Evolutionary conservation across 2,329 filamentous ascomycete species (phyloP), one percentile per base, ranked within the genome.

Genomic region (Fusarium caatingaense): DNA sequence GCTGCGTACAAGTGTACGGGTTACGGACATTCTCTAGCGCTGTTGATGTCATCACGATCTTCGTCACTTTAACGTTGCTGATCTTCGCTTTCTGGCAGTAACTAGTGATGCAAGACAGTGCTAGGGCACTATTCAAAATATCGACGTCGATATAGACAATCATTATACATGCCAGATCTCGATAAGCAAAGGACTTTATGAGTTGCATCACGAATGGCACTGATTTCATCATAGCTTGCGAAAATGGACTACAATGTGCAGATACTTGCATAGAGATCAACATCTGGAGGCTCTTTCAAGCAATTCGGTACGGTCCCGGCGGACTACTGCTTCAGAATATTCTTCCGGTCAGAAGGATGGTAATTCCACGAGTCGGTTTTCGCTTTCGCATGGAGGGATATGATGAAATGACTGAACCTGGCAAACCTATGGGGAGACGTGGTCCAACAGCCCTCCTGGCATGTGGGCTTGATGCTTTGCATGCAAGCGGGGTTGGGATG

Each of bases 391-490:
- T 45, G 11, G 16, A 37, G 50, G 6, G 15, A 32, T 32, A 15
- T n/a, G 23, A 51, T 46, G 25, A 46, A 42, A 48, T 34, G 55
- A 18, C 45, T 28, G 42, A 40, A 40, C 47, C 30, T 57, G 16
- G 44, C 28, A 34, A 49, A 37, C 20, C 23, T 16, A 8, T 45
- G 20, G 45, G 21, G 41, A 37, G 32, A 34, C 20, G 55, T 40
- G 54, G 63, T 47, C 61, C 66, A 51, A 55, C 49, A 56, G 58
- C 60, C 64, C 58, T 60, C 48, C 57, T 45, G 50, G 45, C 44
- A 18, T 16, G 32, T 34, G 32, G 46, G 41, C 25, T 20, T 28
- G 51, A 71, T 68, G 45, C 49, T 49, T 58, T 60, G 28, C 59
- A 65, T 54, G 25, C 57, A 64, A 56, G 63, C 54, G 63, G 67